Evolutionary conservation across 805 yeast genomes (phyloP), one percentile per base, ranked within the genome.

Genomic region (Ogataea ganodermae): DNA sequence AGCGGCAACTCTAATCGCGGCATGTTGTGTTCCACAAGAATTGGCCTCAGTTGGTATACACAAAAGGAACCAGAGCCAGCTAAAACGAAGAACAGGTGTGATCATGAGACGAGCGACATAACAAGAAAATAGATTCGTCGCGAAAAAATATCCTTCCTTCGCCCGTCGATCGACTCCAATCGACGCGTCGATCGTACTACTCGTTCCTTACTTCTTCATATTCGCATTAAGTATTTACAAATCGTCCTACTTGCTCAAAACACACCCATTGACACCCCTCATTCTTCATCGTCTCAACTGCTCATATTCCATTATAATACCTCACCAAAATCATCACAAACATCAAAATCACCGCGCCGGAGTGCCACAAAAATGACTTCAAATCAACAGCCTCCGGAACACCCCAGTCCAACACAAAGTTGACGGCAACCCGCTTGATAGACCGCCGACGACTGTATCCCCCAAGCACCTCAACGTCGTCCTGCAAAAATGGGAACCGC

Each of bases 371-470:
- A 31, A 57, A 58, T 1, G 48, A 32, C 8, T 16, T 31, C 53
- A 49, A 51, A 35, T 49, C 49, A 8, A 18, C 32, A 4, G 33
- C 18, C 5, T 37, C 31, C 6, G 59, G 57, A 31, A 62, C 40
- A 10, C 50, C 39, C 67, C 67, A 63, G 30, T 62, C 58, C 7
- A 56, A 26, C 1, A 56, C n/a, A 1, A 13, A 22, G 13, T 45
- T 45, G 21, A 42, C 10, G 8, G 43, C 17, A 14, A 20, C 31
- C 31, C 28, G 24, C 8, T 43, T 47, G 17, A 46, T 3, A 4
- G 52, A 46, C 14, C 41, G 37, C 21, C 42, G 47, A 23, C 44
- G 51, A 13, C n/a, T 17, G 47, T 44, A 16, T 44, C 45, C 27
- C 48, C 33, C 17, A 16, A 26, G 9, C 20, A 24, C 42, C 22